phyloP scores from a whole-genome alignment of 371 early-diverging fungal species.

The Mucor indicus region DNA sequence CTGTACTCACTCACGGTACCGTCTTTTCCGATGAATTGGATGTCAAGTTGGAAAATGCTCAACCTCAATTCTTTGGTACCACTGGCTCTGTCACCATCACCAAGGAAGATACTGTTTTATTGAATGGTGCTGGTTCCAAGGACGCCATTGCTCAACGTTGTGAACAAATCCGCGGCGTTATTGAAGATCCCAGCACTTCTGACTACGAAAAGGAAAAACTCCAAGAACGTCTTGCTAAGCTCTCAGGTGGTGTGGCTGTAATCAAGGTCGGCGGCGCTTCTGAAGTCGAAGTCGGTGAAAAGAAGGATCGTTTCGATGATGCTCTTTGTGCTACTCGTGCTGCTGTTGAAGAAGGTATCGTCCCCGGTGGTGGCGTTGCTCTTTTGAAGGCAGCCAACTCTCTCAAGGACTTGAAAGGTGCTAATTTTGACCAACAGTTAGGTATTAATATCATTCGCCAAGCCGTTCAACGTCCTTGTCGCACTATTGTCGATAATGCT shows the following conservation, averaged over 20 bases:
- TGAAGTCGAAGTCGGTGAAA: slow-evolving; percentile 98
- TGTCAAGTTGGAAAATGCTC: slow-evolving; percentile 91
- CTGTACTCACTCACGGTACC: slow-evolving; percentile 89
- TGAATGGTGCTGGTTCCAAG: slow-evolving; percentile 92
- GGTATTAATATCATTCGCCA: slow-evolving; percentile 93
- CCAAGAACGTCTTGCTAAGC: slow-evolving; percentile 97
- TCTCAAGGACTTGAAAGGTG: slow-evolving; percentile 75
- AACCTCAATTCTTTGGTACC: slow-evolving; percentile 87
- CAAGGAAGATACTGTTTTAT: slow-evolving; percentile 97
- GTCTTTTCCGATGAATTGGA: slow-evolving; percentile 96
- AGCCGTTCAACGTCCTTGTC: slow-evolving; percentile 90
- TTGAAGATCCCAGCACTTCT: slow-evolving; percentile 75
- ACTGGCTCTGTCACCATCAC: slow-evolving; percentile 88
- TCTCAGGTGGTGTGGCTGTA: slow-evolving; percentile 97
- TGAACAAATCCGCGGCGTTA: slow-evolving; percentile 93
- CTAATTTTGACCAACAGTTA: slow-evolving; percentile 96
- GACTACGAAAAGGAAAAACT: slow-evolving; percentile 98
- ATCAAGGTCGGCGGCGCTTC: slow-evolving; percentile 96
- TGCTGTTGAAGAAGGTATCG: slow-evolving; percentile 98
- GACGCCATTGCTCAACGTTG: slow-evolving; percentile 87
- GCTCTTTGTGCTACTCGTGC: slow-evolving; percentile 98
- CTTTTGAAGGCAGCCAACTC: slow-evolving; percentile 88
- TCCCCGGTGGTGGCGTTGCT: slow-evolving; percentile 97
- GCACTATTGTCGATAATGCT: slow-evolving; percentile 94
- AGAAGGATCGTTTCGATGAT: slow-evolving; percentile 97